Conservation (phyloP, 345 rosid species). For the Arabis hirsuta region DNA sequence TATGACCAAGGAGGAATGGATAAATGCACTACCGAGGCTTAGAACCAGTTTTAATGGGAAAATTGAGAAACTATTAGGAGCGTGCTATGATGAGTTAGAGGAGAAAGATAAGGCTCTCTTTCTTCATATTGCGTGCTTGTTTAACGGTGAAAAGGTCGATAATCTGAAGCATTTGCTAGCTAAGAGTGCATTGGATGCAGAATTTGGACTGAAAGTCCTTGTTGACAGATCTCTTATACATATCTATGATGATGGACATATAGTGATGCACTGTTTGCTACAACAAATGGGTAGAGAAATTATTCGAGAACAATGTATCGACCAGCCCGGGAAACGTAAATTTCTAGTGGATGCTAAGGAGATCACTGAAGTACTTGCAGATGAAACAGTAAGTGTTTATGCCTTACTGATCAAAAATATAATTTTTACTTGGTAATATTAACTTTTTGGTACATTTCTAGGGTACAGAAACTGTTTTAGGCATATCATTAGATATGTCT, state of each 20-base stretch:
- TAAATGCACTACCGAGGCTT: constrained; percentile 20
- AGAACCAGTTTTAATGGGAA: constrained; percentile 29
- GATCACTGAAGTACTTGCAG: constrained; percentile 27
- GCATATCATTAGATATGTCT: constrained; percentile 20
- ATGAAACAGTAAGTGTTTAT: constrained; percentile 24
- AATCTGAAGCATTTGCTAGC: constrained; percentile 16
- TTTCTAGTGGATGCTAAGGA: constrained; percentile 30
- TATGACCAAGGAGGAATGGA: constrained; percentile 32
- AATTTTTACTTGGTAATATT: neutral
- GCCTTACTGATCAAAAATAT: neutral
- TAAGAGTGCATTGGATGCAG: constrained; percentile 2
- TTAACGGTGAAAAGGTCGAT: constrained; percentile 11
- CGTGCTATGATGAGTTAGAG: constrained; percentile 43
- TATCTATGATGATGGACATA: neutral
- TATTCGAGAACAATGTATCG: constrained; percentile 3
- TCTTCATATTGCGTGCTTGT: constrained; percentile 46
- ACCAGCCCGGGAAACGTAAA: constrained; percentile 21
- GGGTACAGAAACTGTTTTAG: constrained; percentile 35
- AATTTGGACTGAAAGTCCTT: constrained; percentile 24
- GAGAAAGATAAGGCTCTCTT: constrained; percentile 35
- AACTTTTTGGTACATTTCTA: neutral
- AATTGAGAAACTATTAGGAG: constrained; percentile 18
- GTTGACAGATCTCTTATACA: constrained; percentile 37
- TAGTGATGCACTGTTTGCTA: constrained; percentile 41
- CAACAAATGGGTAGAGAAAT: constrained; percentile 40